phyloP scores from a whole-genome alignment of 305 asterid species.

The Plantago coronopus region DNA sequence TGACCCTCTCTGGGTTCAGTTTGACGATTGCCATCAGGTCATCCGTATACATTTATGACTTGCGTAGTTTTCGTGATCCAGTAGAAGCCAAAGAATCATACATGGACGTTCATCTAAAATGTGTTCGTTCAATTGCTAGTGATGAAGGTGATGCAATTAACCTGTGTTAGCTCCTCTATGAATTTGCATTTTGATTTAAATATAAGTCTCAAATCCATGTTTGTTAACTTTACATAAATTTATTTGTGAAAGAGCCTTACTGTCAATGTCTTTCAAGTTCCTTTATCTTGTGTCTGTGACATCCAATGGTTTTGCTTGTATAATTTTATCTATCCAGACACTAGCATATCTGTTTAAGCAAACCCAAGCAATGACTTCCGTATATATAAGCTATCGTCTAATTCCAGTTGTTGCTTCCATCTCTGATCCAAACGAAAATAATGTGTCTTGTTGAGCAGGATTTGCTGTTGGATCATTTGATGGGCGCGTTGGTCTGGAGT shows the following conservation, averaged over 20 bases:
- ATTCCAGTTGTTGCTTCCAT: conserved; percentile 19
- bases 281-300: neutral
- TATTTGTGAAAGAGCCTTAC: neutral
- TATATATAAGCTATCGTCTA: conserved; percentile 8
- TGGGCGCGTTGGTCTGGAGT: conserved; percentile 76
- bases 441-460: conserved; percentile 48
- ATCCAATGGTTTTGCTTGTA: neutral
- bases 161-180: conserved; percentile 16
- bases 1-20: conserved; percentile 57
- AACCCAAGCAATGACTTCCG: neutral
- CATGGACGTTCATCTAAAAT: conserved; percentile 49
- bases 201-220: neutral
- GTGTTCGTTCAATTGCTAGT: conserved; percentile 64
- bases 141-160: conserved; percentile 51
- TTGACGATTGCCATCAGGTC: conserved; percentile 67
- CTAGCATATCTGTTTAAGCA: neutral
- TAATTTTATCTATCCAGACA: neutral
- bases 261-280: neutral
- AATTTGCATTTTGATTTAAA: neutral
- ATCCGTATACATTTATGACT: conserved; percentile 54
- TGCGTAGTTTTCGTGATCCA: conserved; percentile 45
- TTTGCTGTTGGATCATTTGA: conserved; percentile 73
- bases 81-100: conserved; percentile 41
- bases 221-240: neutral
- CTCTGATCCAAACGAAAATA: conserved; percentile 14